These are phyloP conservation scores for Entelexis sorbosivorans DNA, from an alignment of 1,139 yeast genomes.

Conservation along the genomic window DNA sequence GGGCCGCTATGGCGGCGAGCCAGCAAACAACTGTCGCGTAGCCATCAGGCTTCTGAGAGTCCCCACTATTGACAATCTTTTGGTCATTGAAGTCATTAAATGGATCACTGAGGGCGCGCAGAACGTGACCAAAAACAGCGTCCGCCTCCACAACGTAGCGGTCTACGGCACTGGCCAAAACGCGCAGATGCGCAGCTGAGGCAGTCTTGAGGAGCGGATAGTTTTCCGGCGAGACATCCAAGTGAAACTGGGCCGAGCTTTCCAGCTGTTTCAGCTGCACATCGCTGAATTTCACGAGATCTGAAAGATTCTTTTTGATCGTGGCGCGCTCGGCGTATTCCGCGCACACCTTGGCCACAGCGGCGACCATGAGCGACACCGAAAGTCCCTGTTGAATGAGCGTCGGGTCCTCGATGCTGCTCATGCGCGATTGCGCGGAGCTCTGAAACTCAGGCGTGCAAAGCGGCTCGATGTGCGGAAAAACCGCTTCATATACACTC, in stretches of 20 bases:
- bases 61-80: background rate
- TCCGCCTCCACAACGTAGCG: background rate
- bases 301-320: background rate
- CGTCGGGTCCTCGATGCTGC: background rate
- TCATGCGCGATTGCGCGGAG: slow-evolving; percentile 10
- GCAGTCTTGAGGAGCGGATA: slow-evolving; percentile 14
- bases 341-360: slow-evolving; percentile 8
- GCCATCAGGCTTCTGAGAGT: background rate
- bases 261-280: slow-evolving; percentile 15
- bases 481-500: background rate
- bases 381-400: background rate
- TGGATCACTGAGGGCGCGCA: slow-evolving; percentile 6
- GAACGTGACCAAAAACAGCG: slow-evolving; percentile 2
- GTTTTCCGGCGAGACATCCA: slow-evolving; percentile 8
- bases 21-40: slow-evolving; percentile 1
- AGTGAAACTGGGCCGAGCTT: slow-evolving; percentile 12
- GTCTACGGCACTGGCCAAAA: slow-evolving; percentile 16
- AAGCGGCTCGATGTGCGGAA: slow-evolving; percentile 7
- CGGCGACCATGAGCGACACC: background rate
- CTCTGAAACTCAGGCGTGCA: slow-evolving; percentile 13
- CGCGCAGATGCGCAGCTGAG: slow-evolving; percentile 14
- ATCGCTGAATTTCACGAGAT: slow-evolving; percentile 11
- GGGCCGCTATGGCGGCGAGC: slow-evolving; percentile 11
- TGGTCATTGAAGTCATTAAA: background rate
- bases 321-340: slow-evolving; percentile 1